Base-by-base conservation (phyloP, 192 early-diverging fungal species). In the Powellomyces hirtus region DNA sequence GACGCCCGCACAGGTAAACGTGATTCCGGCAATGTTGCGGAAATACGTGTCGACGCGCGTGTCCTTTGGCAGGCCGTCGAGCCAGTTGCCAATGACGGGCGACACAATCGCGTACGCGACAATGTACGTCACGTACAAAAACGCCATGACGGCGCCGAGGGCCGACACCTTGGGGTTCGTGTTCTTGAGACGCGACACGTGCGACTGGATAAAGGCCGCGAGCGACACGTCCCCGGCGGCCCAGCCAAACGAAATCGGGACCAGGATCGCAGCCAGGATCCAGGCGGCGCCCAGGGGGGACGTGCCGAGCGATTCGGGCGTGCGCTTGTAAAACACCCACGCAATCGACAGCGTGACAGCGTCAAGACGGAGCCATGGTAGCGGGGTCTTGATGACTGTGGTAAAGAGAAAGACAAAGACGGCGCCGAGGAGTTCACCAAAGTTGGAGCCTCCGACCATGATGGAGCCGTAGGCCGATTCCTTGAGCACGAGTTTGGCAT, bases 191-290 rank as follows among this genome's bases (percentile, higher is more conserved):
- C 53, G 58, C 46, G 70, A 56, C 24, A 84, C 38, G 61, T 71
- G 0, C 36, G 69, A 71, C 42, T 71, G 69, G 35, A 71, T 63
- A 49, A 62, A 71, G 30, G 50, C 80, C 46, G 76, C 73, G 2
- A 86, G 77, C 3, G 83, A 80, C 36, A 84, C 82, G 68, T 86
- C 85, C 45, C 85, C 85, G 22, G 80, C 75, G 18, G 83, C 77
- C 85, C 85, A 86, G 35, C 85, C 85, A n/a, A 80, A 72, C 8
- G 85, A 86, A 59, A 86, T 71, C 10, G 70, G 53, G 16, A 81
- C 69, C 64, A 79, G 71, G 38, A 82, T 56, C 4, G 80, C 75
- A 27, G 79, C 73, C 38, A 82, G 51, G n/a, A 68, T 72, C 80
- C 83, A 84, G 37, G 75, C 84, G 44, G 38, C 80, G 14, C 5